Conservation (phyloP, 2,329 filamentous ascomycete genomes). For the Talaromyces sp. region DNA sequence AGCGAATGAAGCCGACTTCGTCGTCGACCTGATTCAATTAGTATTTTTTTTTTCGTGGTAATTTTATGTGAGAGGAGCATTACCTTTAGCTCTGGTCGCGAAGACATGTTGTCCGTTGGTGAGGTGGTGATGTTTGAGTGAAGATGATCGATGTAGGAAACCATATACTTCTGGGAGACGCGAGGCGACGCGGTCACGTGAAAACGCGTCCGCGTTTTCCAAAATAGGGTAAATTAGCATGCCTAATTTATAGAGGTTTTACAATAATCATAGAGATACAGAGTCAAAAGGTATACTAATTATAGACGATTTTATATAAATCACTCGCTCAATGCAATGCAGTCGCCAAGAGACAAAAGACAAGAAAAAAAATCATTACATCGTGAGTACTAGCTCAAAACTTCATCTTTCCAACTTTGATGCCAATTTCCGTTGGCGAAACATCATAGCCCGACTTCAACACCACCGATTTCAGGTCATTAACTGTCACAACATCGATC, state of each 20-base stretch:
- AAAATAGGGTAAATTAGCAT: background rate
- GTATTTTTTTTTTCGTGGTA: background rate
- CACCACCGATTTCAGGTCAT: constrained; percentile 41
- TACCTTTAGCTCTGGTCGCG: constrained; percentile 67
- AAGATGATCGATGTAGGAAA: background rate
- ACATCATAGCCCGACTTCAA: constrained; percentile 36
- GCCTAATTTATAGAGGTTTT: background rate
- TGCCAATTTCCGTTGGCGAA: constrained; percentile 30
- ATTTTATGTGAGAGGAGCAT: background rate
- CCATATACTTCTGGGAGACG: constrained; percentile 16
- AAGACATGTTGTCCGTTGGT: constrained; percentile 53
- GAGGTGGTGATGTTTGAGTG: constrained; percentile 6
- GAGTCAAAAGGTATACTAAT: background rate
- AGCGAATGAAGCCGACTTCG: constrained; percentile 92
- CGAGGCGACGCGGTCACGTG: constrained; percentile 27
- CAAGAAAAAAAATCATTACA: background rate
- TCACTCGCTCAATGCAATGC: background rate
- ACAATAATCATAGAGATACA: background rate
- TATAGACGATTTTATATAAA: background rate
- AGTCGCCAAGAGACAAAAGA: background rate
- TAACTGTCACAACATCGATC: constrained; percentile 44
- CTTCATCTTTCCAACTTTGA: constrained; percentile 19
- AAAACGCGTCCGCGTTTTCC: constrained; percentile 24
- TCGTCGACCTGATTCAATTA: constrained; percentile 69
- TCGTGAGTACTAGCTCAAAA: background rate